Evolutionary conservation across 2,329 filamentous ascomycete genomes (phyloP).

Genomic region (Calonectria hongkongensis): DNA sequence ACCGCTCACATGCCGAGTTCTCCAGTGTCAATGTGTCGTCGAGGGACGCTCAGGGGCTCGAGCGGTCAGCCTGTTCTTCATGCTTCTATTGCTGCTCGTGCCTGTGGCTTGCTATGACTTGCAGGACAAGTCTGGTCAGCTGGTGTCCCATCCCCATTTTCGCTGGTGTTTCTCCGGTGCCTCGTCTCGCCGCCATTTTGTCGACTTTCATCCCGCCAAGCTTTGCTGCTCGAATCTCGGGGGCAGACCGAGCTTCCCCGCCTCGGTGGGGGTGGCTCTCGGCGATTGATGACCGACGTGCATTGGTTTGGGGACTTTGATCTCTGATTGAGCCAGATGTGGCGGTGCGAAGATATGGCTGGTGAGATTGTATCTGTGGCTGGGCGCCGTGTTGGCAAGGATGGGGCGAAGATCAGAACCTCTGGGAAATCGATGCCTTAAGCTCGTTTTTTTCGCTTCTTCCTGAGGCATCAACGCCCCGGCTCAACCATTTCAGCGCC

Average conservation of each 20-base stretch:
- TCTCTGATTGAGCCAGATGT: not conserved
- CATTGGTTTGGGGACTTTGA: conserved; percentile 15
- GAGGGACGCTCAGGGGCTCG: conserved; percentile 11
- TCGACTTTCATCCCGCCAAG: conserved; percentile 14
- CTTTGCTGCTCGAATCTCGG: conserved; percentile 30
- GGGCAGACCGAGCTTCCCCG: conserved; percentile 39
- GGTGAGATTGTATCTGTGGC: not conserved
- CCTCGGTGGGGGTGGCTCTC: conserved; percentile 53
- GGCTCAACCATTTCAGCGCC: not conserved
- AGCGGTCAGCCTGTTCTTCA: conserved; percentile 18
- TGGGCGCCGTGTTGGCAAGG: not conserved
- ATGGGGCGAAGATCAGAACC: conserved; percentile 16
- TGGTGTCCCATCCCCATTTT: not conserved
- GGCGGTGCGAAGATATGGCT: not conserved
- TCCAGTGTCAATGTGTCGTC: conserved; percentile 1
- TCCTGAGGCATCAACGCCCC: conserved; percentile 11
- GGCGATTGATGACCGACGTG: conserved; percentile 39
- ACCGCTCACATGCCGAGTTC: conserved; percentile 32
- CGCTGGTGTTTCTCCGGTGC: not conserved
- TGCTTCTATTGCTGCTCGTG: not conserved
- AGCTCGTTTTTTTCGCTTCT: not conserved
- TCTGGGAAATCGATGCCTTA: conserved; percentile 18
- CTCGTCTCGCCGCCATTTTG: not conserved
- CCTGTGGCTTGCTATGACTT: not conserved
- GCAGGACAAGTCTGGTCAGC: not conserved